phyloP scores from a whole-genome alignment of 1,139 yeast genomes.

The Candida mesenterica region DNA sequence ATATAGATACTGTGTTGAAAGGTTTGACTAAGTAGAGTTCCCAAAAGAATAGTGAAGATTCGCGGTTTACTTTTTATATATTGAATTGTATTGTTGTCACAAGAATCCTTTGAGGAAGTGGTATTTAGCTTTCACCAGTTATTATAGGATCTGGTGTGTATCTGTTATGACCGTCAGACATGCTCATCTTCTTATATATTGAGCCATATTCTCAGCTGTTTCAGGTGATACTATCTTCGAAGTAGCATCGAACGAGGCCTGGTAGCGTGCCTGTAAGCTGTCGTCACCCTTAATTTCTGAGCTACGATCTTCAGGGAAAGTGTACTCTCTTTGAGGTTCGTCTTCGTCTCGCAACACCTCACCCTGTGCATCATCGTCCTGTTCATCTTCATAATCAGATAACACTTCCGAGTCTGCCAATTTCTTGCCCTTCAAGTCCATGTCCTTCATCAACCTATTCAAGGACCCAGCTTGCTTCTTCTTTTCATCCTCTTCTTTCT shows the following conservation, averaged over 20 bases:
- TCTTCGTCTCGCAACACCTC: slow-evolving; percentile 64
- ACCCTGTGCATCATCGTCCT: slow-evolving; percentile 58
- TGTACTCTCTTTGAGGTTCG: slow-evolving; percentile 66
- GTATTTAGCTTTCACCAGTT: too few relatives aligned
- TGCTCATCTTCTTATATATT: slow-evolving; percentile 44
- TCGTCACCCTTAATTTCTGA: slow-evolving; percentile 50
- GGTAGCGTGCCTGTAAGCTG: slow-evolving; percentile 67
- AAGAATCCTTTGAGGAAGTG: too few relatives aligned
- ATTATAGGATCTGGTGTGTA: too few relatives aligned
- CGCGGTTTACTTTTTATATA: too few relatives aligned
- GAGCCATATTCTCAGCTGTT: slow-evolving; percentile 71
- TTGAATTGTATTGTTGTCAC: too few relatives aligned
- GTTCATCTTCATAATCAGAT: slow-evolving; percentile 55
- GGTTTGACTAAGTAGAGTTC: neutral
- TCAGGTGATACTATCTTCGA: slow-evolving; percentile 60
- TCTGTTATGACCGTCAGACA: too few relatives aligned
- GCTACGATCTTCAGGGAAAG: slow-evolving; percentile 69
- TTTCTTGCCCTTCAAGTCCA: slow-evolving; percentile 55
- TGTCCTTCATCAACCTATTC: slow-evolving; percentile 74
- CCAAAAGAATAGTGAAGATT: too few relatives aligned
- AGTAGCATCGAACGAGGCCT: slow-evolving; percentile 65
- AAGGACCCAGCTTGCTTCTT: slow-evolving; percentile 70
- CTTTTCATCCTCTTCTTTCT: slow-evolving; percentile 75
- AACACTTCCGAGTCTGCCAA: slow-evolving; percentile 59
- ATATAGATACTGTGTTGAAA: slow-evolving; percentile 21